Percentiles rank a stretch among this genome's conserved stretches.
Evolutionary conservation across 495 filamentous ascomycete species (phyloP).

Genomic region (Massariosphaeria phaeospora): DNA sequence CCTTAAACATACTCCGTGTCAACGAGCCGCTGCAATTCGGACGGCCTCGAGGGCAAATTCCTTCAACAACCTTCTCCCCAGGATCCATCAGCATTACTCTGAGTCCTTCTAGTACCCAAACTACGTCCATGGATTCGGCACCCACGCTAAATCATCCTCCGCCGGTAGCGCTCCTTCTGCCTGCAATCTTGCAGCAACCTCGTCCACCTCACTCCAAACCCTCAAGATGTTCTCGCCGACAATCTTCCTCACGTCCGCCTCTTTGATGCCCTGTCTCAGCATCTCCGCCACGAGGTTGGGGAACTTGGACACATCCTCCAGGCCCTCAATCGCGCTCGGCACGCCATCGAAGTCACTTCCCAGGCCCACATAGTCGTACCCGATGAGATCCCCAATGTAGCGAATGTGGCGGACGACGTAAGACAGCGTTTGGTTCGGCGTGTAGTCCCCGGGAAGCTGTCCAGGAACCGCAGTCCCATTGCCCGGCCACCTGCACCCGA

Average conservation of each 20-base stretch:
- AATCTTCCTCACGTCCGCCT: constrained; percentile 40
- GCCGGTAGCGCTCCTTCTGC: constrained; percentile 35
- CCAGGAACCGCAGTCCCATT: constrained; percentile 31
- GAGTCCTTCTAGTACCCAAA: too few relatives aligned
- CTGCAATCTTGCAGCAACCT: constrained; percentile 39
- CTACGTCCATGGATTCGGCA: too few relatives aligned
- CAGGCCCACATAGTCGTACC: constrained; percentile 71
- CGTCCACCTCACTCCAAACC: constrained; percentile 45
- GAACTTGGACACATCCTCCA: constrained; percentile 79
- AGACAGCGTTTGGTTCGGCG: constrained; percentile 64
- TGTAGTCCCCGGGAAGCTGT: constrained; percentile 41
- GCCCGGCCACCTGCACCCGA: constrained; percentile 57
- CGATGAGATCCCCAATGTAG: constrained; percentile 64
- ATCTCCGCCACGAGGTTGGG: constrained; percentile 71
- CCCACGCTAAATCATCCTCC: constrained; percentile 34
- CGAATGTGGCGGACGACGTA: constrained; percentile 72
- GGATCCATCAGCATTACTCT: too few relatives aligned
- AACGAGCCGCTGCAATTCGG: too few relatives aligned
- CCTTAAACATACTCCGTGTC: too few relatives aligned
- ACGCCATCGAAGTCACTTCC: constrained; percentile 72
- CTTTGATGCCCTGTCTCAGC: constrained; percentile 39
- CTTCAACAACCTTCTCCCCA: too few relatives aligned
- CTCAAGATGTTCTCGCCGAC: constrained; percentile 42
- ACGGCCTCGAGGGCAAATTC: too few relatives aligned
- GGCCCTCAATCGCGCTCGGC: constrained; percentile 49